Percentiles rank a stretch among this genome's conserved stretches.
Evolutionary conservation across 1,284 basidiomycete species (phyloP).

Genomic region (Tilletia walkeri): DNA sequence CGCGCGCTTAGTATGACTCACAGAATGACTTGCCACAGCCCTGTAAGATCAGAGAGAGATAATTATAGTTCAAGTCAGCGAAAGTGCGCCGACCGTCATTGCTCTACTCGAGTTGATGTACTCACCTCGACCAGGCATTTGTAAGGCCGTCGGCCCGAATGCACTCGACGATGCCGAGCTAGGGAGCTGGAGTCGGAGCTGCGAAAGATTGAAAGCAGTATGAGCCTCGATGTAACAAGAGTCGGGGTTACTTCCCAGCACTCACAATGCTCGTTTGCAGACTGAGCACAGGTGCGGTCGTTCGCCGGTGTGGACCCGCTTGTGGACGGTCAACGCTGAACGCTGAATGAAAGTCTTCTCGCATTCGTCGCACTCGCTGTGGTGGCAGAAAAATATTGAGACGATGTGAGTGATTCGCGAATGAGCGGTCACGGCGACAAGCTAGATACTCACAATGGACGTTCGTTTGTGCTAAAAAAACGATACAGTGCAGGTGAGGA

Average conservation of each 20-base stretch:
- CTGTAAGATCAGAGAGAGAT: not conserved
- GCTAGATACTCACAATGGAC: conserved; percentile 5
- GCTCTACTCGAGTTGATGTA: conserved; percentile 31
- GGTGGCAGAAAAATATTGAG: not conserved
- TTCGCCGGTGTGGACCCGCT: conserved; percentile 82
- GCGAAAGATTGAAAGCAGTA: conserved; percentile 27
- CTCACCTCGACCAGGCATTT: conserved; percentile 53
- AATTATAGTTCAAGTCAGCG: not conserved
- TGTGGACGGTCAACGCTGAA: conserved; percentile 74
- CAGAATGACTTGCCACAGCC: conserved; percentile 43
- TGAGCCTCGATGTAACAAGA: not conserved
- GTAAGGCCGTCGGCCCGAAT: conserved; percentile 60
- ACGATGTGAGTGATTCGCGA: not conserved
- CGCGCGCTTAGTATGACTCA: not conserved
- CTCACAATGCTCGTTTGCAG: conserved; percentile 53
- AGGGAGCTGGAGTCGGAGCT: conserved; percentile 62
- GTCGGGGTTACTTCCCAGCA: not conserved
- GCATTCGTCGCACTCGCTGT: conserved; percentile 29
- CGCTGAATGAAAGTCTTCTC: conserved; percentile 56
- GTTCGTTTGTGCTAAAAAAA: conserved; percentile 2
- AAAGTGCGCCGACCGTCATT: not conserved
- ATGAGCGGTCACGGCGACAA: no score
- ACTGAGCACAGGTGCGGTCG: conserved; percentile 79
- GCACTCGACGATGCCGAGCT: conserved; percentile 70
- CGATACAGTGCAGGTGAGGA: not conserved